phyloP scores from a whole-genome alignment of 208 protist genomes.

The Trypanosoma platydactyli region DNA sequence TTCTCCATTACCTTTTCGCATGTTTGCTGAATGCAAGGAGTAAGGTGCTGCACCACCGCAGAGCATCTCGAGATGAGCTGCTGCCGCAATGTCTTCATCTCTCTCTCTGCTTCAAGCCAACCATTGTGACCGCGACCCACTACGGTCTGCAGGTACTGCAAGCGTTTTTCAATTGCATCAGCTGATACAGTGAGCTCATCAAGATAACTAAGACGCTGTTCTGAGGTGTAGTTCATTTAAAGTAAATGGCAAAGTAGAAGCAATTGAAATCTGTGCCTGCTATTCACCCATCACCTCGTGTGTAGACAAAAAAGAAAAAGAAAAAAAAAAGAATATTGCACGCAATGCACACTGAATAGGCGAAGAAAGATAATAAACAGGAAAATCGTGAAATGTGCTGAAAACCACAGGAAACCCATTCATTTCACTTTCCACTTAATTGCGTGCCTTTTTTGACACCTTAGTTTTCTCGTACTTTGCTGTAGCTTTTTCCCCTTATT shows the following conservation, averaged over 20 bases:
- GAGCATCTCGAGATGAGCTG: background rate
- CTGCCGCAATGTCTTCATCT: background rate
- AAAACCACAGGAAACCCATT: no score
- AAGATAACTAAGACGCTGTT: conserved; percentile 1
- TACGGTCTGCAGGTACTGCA: background rate
- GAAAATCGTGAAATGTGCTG: no score
- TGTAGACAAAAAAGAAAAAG: conserved; percentile 12
- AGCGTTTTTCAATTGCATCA: conserved; percentile 7
- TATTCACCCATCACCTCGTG: background rate
- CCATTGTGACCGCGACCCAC: background rate
- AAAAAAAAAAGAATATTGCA: conserved; percentile 17
- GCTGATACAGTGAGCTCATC: background rate
- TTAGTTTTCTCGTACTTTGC: no score
- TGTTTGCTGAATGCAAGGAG: background rate
- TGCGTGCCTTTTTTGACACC: no score
- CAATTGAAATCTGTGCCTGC: background rate
- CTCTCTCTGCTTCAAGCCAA: conserved; percentile 9
- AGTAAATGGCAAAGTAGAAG: background rate
- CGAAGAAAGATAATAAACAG: no score
- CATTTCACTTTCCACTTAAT: no score
- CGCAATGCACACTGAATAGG: background rate
- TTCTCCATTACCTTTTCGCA: background rate
- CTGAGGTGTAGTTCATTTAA: conserved; percentile 12
- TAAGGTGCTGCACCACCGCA: conserved; percentile 1
- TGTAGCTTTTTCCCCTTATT: no score